Evolutionary conservation across 1,139 yeast genomes (phyloP), one percentile per base, ranked within the genome.

Genomic region (Eremothecium coryli): DNA sequence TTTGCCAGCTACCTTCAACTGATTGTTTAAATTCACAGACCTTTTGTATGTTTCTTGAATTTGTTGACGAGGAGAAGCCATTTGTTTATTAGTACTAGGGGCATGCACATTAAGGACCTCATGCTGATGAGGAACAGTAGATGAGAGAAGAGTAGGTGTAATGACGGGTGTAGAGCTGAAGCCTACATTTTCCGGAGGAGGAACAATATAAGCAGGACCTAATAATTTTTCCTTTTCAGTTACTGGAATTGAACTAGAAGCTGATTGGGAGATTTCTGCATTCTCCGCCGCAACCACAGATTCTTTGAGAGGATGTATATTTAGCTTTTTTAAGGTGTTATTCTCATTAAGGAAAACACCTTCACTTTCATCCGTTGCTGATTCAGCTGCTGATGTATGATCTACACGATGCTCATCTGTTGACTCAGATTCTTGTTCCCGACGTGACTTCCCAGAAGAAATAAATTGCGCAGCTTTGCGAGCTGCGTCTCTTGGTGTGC

Each of bases 401-500:
- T 46, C 49, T n/a, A 34, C 20, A n/a, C 34, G 24, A 31, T 33
- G 24, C 32, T 27, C 38, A n/a, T 35, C 36, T 23, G 36, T 44
- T 17, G 44, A 37, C n/a, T 42, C 42, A 23, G 42, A 32, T 10
- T 38, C 40, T 8, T 43, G 39, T 24, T 48, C 49, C 29, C 50
- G 58, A 28, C 50, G 44, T n/a, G 49, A 41, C 16, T 34, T 31
- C 17, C 41, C 48, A 3, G 49, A 42, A 1, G 56, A 38, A 3
- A 53, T 33, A 23, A 48, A 42, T 30, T 52, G 45, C 10, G 55
- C 49, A 4, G 59, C 57, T 32, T 48, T 49, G 29, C 40, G 43
- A 10, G 60, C 60, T 10, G 60, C 60, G 31, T 41, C 44, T 23
- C 57, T 49, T 26, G 49, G 47, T 4, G 42, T 37, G 25, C 48